Evolutionary conservation across 2,329 filamentous ascomycete species (phyloP).

Genomic region (Torrubiellomyces zombiae): DNA sequence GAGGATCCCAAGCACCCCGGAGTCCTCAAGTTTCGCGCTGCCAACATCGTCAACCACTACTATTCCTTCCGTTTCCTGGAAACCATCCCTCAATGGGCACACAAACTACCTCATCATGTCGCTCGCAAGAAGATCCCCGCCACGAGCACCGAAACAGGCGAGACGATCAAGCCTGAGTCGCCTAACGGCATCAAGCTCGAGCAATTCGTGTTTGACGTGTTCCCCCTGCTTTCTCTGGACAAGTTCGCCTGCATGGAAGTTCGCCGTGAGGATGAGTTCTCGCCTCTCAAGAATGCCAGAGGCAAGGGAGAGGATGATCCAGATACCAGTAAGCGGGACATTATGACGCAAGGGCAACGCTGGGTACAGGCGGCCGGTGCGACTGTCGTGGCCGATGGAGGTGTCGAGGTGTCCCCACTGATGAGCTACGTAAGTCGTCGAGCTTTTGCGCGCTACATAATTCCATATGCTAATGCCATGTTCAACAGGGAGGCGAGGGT

Average conservation of each 20-base stretch:
- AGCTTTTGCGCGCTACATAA: background rate
- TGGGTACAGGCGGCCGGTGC: constrained; percentile 74
- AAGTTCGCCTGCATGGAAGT: constrained; percentile 96
- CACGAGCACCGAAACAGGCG: constrained; percentile 58
- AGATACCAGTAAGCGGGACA: constrained; percentile 80
- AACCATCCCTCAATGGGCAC: constrained; percentile 70
- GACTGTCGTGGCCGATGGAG: constrained; percentile 49
- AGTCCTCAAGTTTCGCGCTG: constrained; percentile 87
- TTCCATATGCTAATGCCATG: constrained; percentile 5
- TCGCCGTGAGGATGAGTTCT: constrained; percentile 93
- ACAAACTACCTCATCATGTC: constrained; percentile 84
- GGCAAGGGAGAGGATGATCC: constrained; percentile 85
- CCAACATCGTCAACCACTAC: constrained; percentile 99
- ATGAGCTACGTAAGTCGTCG: constrained; percentile 75
- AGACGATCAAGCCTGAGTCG: constrained; percentile 76
- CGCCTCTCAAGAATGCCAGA: constrained; percentile 77
- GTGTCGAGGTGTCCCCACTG: constrained; percentile 81
- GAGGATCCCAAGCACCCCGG: constrained; percentile 64
- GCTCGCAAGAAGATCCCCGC: constrained; percentile 97
- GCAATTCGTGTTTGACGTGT: constrained; percentile 98
- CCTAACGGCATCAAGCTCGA: constrained; percentile 98
- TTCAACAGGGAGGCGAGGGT: constrained; percentile 41
- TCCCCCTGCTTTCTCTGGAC: constrained; percentile 68
- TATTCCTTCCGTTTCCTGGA: constrained; percentile 91
- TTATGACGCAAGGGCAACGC: constrained; percentile 74